Conservation (phyloP, 1,284 basidiomycete species). For the Ustilago lituana region DNA sequence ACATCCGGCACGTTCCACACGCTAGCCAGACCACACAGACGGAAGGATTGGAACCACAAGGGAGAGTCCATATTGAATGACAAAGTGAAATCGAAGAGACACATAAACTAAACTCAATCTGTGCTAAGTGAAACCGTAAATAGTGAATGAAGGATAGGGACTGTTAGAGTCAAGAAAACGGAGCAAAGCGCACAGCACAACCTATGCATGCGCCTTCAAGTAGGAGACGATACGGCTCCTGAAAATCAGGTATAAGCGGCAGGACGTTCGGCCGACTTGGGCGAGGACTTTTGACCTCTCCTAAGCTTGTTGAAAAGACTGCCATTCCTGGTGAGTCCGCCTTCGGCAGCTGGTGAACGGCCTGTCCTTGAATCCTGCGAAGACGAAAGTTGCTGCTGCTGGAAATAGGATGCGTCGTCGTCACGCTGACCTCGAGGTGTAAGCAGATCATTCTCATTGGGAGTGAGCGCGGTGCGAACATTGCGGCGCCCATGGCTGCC, state of each 20-base stretch:
- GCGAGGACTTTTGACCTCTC: constrained; percentile 26
- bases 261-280: constrained; percentile 33
- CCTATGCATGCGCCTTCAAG: too few relatives aligned
- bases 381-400: neutral
- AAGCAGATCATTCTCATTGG: constrained; percentile 29
- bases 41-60: too few relatives aligned
- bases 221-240: too few relatives aligned
- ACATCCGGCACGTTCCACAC: too few relatives aligned
- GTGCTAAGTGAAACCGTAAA: neutral
- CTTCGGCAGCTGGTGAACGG: constrained; percentile 20
- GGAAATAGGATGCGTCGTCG: constrained; percentile 29
- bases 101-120: neutral
- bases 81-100: neutral
- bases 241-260: constrained; percentile 31
- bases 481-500: constrained; percentile 35
- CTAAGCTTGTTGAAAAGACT: constrained; percentile 42
- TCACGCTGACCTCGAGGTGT: constrained; percentile 25
- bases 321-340: constrained; percentile 32
- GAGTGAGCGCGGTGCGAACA: constrained; percentile 13
- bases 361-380: constrained; percentile 14
- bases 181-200: too few relatives aligned
- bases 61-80: too few relatives aligned
- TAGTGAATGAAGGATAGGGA: neutral
- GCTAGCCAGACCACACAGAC: too few relatives aligned
- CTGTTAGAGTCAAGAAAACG: neutral